These are phyloP conservation scores for Haplosporangium sp. DNA, from an alignment of 371 early-diverging fungal genomes.

Conservation along the genomic window DNA sequence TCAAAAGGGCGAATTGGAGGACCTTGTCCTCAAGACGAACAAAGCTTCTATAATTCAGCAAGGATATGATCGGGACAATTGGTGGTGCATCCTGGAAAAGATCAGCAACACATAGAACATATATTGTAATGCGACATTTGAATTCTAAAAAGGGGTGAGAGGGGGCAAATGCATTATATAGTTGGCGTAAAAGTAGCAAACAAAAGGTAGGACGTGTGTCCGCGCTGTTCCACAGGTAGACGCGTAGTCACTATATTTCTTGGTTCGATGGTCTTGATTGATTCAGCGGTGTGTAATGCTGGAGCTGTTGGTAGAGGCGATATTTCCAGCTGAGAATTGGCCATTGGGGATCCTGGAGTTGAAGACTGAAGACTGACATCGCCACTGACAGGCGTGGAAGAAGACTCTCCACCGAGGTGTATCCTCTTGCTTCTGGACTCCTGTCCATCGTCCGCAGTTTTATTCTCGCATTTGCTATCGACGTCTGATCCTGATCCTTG, in stretches of 20 bases:
- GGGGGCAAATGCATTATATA: not conserved
- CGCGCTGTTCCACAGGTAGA: conserved; percentile 57
- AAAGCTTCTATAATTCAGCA: conserved; percentile 64
- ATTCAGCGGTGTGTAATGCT: not conserved
- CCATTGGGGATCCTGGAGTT: no score
- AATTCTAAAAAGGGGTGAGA: not conserved
- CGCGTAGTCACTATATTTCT: conserved; percentile 10
- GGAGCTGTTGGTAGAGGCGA: no score
- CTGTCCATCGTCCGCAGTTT: conserved; percentile 46
- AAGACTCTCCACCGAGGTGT: no score
- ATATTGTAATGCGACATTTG: not conserved
- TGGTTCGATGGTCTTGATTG: conserved; percentile 2
- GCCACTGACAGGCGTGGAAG: no score
- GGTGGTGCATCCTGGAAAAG: conserved; percentile 80
- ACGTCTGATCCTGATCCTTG: conserved; percentile 8
- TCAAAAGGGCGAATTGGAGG: conserved; percentile 85
- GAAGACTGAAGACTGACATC: no score
- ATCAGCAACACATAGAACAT: conserved; percentile 11
- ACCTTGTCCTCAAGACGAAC: conserved; percentile 62
- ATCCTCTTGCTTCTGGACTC: conserved; percentile 9
- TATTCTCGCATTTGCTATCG: conserved; percentile 8
- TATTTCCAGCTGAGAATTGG: no score
- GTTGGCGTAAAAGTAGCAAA: conserved; percentile 84
- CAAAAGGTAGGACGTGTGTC: conserved; percentile 92
- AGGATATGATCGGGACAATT: conserved; percentile 96